Evolutionary conservation across 192 early-diverging fungal species (phyloP).

Genomic region (Backusella liffmaniae): DNA sequence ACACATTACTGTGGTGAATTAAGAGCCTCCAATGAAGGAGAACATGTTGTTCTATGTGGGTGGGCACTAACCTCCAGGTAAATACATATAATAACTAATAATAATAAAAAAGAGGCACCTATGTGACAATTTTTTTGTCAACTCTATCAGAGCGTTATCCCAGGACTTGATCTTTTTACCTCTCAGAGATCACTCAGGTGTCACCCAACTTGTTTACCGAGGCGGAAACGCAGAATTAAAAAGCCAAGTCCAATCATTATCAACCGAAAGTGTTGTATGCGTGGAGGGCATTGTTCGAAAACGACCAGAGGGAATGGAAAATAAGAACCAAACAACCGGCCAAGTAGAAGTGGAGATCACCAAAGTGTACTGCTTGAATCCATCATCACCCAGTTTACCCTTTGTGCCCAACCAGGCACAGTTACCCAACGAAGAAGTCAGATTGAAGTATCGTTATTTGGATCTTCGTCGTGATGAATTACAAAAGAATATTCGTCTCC

Average conservation of each 20-base stretch:
- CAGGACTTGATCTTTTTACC: constrained; percentile 73
- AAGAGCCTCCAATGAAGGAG: constrained; percentile 50
- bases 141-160: constrained; percentile 57
- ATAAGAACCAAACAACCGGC: constrained; percentile 49
- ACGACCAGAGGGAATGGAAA: constrained; percentile 51
- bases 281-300: constrained; percentile 61
- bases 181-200: constrained; percentile 75
- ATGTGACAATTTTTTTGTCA: background rate
- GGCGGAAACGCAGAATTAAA: constrained; percentile 11
- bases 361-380: constrained; percentile 63
- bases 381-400: constrained; percentile 57
- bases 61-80: constrained; percentile 71
- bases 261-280: constrained; percentile 72
- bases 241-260: constrained; percentile 50
- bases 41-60: constrained; percentile 69
- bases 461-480: constrained; percentile 79
- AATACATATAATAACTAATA: background rate
- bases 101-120: background rate
- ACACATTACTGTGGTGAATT: constrained; percentile 85
- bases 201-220: constrained; percentile 68
- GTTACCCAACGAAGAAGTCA: constrained; percentile 73
- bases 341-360: constrained; percentile 73
- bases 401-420: constrained; percentile 56
- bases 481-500: constrained; percentile 70
- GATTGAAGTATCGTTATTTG: constrained; percentile 73